phyloP scores from a whole-genome alignment of 352 stramenopile genomes.

The Phytophthora pluvialis region DNA sequence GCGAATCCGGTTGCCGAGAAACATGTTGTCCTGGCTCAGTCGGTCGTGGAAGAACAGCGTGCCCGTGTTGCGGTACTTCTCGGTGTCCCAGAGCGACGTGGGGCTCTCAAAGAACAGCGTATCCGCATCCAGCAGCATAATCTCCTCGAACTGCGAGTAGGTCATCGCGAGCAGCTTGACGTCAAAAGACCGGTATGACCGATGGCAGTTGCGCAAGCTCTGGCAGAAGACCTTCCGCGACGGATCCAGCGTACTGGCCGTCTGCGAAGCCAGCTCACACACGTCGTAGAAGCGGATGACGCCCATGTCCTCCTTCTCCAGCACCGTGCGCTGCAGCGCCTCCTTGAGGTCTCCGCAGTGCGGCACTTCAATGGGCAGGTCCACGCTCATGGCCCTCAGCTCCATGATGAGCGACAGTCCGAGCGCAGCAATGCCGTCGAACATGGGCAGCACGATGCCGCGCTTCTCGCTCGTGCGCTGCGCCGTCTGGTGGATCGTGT shows the following conservation, averaged over 20 bases:
- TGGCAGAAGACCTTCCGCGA: slow-evolving; percentile 60
- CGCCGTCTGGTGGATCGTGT: slow-evolving; percentile 38
- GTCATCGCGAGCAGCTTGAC: slow-evolving; percentile 68
- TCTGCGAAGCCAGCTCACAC: slow-evolving; percentile 48
- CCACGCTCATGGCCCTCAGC: slow-evolving; percentile 50
- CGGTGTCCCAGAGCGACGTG: slow-evolving; percentile 56
- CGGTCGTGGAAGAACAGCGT: slow-evolving; percentile 69
- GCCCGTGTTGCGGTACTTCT: slow-evolving; percentile 57
- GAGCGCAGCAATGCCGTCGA: slow-evolving; percentile 52
- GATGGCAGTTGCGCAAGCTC: slow-evolving; percentile 49
- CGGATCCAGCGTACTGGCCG: slow-evolving; percentile 26
- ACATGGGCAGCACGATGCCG: slow-evolving; percentile 68
- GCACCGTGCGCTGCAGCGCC: slow-evolving; percentile 34
- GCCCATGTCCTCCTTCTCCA: slow-evolving; percentile 45
- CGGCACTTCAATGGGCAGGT: slow-evolving; percentile 65
- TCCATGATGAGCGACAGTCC: slow-evolving; percentile 69
- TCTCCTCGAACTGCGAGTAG: slow-evolving; percentile 73
- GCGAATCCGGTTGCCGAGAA: slow-evolving; percentile 44
- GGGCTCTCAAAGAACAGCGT: slow-evolving; percentile 68
- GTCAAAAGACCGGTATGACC: slow-evolving; percentile 54
- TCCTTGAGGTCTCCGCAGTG: slow-evolving; percentile 62
- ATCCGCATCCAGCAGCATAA: slow-evolving; percentile 79
- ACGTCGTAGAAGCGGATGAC: slow-evolving; percentile 68
- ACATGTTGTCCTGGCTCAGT: slow-evolving; percentile 48
- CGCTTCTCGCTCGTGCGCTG: slow-evolving; percentile 41